These are phyloP conservation scores for Coemansia erecta DNA, from an alignment of 192 early-diverging fungal species.

Conservation along the genomic window DNA sequence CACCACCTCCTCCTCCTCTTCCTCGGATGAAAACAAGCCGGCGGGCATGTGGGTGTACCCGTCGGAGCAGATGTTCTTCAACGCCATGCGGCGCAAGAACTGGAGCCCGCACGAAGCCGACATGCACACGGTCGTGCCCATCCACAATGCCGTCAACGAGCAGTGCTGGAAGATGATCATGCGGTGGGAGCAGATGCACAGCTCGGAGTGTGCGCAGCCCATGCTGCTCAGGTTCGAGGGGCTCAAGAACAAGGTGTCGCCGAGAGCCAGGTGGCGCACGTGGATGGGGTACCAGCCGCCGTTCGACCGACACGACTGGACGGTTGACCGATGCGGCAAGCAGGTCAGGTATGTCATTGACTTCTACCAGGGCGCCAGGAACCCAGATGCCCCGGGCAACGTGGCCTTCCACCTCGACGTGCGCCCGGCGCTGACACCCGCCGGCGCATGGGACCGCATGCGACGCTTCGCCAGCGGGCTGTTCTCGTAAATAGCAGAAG, in stretches of 20 bases:
- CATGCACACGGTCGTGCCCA: slow-evolving; percentile 87
- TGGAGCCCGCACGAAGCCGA: slow-evolving; percentile 79
- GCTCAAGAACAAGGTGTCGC: slow-evolving; percentile 30
- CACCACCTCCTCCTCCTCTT: too few species aligned
- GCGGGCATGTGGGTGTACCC: slow-evolving; percentile 80
- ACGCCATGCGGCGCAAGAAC: slow-evolving; percentile 91
- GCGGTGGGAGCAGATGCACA: slow-evolving; percentile 69
- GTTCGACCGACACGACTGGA: slow-evolving; percentile 96
- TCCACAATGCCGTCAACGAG: slow-evolving; percentile 95
- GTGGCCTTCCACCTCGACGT: slow-evolving; percentile 88
- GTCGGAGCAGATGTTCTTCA: slow-evolving; percentile 94
- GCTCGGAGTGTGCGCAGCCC: slow-evolving; percentile 26
- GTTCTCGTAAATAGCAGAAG: neutral
- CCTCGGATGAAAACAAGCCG: neutral
- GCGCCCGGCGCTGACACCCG: slow-evolving; percentile 68
- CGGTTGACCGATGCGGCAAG: slow-evolving; percentile 86
- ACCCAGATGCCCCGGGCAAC: slow-evolving; percentile 48
- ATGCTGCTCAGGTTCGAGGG: slow-evolving; percentile 51
- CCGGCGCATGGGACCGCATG: slow-evolving; percentile 35
- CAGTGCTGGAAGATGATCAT: slow-evolving; percentile 83
- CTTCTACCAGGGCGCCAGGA: slow-evolving; percentile 73
- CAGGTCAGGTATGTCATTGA: slow-evolving; percentile 87
- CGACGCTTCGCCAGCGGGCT: slow-evolving; percentile 17
- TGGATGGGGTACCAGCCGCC: slow-evolving; percentile 66
- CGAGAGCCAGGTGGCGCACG: slow-evolving; percentile 36